Base-by-base conservation (phyloP, 768 basidiomycete genomes). In the Butyriboletus loyo region DNA sequence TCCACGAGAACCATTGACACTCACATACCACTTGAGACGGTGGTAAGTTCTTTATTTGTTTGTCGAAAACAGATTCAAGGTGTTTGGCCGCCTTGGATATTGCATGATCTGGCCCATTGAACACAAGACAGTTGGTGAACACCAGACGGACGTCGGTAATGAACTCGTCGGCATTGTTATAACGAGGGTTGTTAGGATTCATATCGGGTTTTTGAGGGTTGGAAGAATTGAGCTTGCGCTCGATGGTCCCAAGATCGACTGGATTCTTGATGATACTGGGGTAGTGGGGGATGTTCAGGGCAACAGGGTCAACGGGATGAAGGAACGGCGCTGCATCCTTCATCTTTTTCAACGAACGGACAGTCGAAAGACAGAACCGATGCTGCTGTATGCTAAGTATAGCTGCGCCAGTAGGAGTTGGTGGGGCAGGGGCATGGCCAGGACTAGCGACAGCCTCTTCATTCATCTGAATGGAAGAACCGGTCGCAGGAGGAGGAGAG, bases 231-330 rank as follows among this genome's bases (percentile, higher is more conserved):
- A 98, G 77, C 73, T 98, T 97, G 62, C 82, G 82, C 72, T 98
- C 96, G 53, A 98, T 83, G 39, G 96, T 97, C 4, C 84, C 79
- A 41, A 99, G 80, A 67, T 98, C 97, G 92, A 98, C 98, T 0
- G 97, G 97, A 25, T 79, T 82, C 65, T 86, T 90, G 72, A 99
- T 83, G 66, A 98, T 84, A 40, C 78, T 78, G 32, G 82, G 82
- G 63, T 99, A 99, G 67, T 96, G 92, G 9, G 93, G 96, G 55
- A 92, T 83, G 55, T 83, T 84, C 60, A 92, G 75, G 8, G 83
- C 87, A 59, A 94, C 79, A 21, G 86, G 79, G 68, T 99, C 97
- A 51, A 99, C 97, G 19, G 97, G 94, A 45, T 77, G 77, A 47
- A 87, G 71, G 73, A 99, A 99, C 1, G 93, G 85, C 2, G 67